Conservation (phyloP, 306 rosid species). For the Hippophae rhamnoides region DNA sequence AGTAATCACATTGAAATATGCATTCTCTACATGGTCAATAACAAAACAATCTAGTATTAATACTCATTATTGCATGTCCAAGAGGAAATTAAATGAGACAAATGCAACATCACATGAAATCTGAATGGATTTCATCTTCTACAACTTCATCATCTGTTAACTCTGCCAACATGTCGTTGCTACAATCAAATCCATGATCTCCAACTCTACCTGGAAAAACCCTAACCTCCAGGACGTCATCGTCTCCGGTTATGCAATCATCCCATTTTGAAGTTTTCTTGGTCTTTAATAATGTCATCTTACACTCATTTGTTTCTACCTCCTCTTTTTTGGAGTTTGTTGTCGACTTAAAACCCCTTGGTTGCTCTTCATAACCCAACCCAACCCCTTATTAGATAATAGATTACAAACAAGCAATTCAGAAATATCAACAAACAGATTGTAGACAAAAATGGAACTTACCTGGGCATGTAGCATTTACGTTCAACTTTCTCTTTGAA, state of each 20-base stretch:
- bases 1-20: too few species aligned
- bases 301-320: slow-evolving; percentile 2
- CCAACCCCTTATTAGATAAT: too few species aligned
- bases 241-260: slow-evolving; percentile 33
- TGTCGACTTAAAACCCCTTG: slow-evolving; percentile 7
- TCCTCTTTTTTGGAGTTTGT: slow-evolving; percentile 6
- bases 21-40: too few species aligned
- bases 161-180: slow-evolving; percentile 18
- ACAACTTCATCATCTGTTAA: slow-evolving; percentile 42
- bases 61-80: too few species aligned
- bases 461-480: slow-evolving; percentile 32
- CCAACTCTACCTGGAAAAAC: background rate
- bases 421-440: background rate
- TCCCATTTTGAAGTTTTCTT: slow-evolving; percentile 56
- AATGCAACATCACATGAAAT: slow-evolving; percentile 36
- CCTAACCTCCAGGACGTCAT: slow-evolving; percentile 4
- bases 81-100: too few species aligned
- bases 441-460: background rate
- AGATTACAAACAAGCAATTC: too few species aligned
- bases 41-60: too few species aligned
- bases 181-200: slow-evolving; percentile 5
- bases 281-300: slow-evolving; percentile 11
- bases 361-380: slow-evolving; percentile 1
- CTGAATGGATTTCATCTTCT: slow-evolving; percentile 78
- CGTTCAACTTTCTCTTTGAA: slow-evolving; percentile 18